phyloP scores from a whole-genome alignment of 148 eudicot genomes.

The Nepenthes gracilis region DNA sequence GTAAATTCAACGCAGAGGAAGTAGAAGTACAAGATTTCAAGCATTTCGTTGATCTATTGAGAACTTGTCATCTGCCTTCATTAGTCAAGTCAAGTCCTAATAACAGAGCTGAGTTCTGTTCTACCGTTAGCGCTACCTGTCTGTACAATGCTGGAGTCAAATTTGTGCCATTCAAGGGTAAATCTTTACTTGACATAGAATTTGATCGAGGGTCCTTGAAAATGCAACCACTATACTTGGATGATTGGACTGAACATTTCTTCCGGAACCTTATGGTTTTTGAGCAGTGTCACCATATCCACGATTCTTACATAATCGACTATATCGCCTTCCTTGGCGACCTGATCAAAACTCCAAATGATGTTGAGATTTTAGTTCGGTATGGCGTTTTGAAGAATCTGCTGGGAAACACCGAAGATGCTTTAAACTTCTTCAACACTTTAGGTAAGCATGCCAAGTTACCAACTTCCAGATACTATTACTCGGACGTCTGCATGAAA shows the following conservation, averaged over 20 bases:
- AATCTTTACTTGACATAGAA: neutral
- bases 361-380: neutral
- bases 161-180: neutral
- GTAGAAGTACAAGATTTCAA: too few species aligned
- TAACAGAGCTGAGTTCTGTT: too few species aligned
- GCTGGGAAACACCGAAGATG: neutral
- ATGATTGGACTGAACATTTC: neutral
- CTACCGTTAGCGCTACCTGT: neutral
- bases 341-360: conserved; percentile 2
- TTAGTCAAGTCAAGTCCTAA: neutral
- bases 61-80: neutral
- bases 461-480: neutral
- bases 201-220: neutral
- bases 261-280: conserved; percentile 5
- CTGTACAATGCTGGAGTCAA: conserved; percentile 5
- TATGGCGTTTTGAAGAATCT: conserved; percentile 1
- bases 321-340: conserved; percentile 1
- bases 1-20: neutral
- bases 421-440: neutral
- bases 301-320: neutral
- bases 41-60: neutral
- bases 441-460: neutral
- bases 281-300: neutral
- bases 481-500: neutral
- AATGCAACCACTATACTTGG: neutral